These are phyloP conservation scores for Xylaria sp. DNA, from an alignment of 2,329 filamentous ascomycete species.

Conservation along the genomic window DNA sequence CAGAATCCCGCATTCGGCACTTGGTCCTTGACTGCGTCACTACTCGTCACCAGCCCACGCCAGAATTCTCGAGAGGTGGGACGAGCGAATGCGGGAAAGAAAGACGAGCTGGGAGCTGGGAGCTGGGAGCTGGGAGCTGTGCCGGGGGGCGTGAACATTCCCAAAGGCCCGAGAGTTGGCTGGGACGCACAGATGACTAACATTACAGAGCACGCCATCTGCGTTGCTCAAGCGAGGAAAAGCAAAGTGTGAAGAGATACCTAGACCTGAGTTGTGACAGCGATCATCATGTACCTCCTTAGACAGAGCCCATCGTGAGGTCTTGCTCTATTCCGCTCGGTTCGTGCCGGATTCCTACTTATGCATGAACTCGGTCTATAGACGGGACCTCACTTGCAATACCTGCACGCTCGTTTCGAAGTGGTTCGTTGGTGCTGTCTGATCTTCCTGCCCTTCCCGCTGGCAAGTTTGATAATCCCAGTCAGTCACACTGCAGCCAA, in stretches of 20 bases:
- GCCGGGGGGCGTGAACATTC: slow-evolving; percentile 21
- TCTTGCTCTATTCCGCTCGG: slow-evolving; percentile 10
- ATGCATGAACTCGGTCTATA: slow-evolving; percentile 35
- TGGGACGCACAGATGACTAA: slow-evolving; percentile 11
- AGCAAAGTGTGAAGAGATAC: slow-evolving; percentile 33
- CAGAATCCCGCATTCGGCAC: slow-evolving; percentile 41
- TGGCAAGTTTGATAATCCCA: slow-evolving; percentile 37
- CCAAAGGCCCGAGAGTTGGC: slow-evolving; percentile 18
- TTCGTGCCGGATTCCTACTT: slow-evolving; percentile 39
- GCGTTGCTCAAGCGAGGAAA: slow-evolving; percentile 31
- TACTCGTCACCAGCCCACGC: slow-evolving; percentile 16
- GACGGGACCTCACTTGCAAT: slow-evolving; percentile 22
- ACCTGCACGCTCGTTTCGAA: slow-evolving; percentile 35
- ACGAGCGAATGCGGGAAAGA: slow-evolving; percentile 22
- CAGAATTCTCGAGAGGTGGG: slow-evolving; percentile 22
- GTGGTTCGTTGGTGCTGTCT: slow-evolving; percentile 40
- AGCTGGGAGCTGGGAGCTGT: slow-evolving; percentile 8
- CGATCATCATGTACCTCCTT: background rate
- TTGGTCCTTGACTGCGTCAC: slow-evolving; percentile 38
- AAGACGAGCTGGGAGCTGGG: slow-evolving; percentile 12
- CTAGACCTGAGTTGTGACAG: slow-evolving; percentile 17
- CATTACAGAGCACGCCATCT: slow-evolving; percentile 1
- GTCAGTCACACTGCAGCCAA: slow-evolving; percentile 35
- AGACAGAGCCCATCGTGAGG: background rate
- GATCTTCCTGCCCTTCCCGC: slow-evolving; percentile 41